Percentiles rank a stretch among this genome's conserved stretches.
Conservation (phyloP, 208 protist species). For the Acanthamoeba healyi region DNA sequence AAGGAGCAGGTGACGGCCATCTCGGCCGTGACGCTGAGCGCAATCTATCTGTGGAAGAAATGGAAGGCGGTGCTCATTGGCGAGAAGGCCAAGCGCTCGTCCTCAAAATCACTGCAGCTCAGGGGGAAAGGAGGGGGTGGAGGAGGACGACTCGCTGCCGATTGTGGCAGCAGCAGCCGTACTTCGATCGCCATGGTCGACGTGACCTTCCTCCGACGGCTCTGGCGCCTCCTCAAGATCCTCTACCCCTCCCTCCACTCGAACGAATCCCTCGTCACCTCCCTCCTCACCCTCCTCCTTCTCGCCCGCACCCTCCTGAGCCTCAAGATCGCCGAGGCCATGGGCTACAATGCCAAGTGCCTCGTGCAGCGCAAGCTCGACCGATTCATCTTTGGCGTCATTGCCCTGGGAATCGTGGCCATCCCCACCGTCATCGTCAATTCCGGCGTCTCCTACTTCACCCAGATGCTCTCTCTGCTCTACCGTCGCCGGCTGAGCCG, state of each 20-base stretch:
- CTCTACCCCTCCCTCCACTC: constrained; percentile 2
- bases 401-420: constrained; percentile 9
- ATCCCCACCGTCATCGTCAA: constrained; percentile 32
- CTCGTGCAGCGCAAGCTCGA: constrained; percentile 42
- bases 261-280: constrained; percentile 16
- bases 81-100: constrained; percentile 1
- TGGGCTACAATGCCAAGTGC: constrained; percentile 39
- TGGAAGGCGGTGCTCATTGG: constrained; percentile 26
- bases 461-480: constrained; percentile 21
- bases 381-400: constrained; percentile 39
- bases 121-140: constrained; percentile 18
- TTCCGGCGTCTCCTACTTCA: constrained; percentile 14
- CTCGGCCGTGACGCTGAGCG: neutral
- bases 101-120: neutral
- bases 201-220: neutral
- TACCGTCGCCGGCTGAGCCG: neutral
- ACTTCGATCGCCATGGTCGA: constrained; percentile 16
- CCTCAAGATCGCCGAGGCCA: constrained; percentile 14
- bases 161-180: neutral
- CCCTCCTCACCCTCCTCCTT: constrained; percentile 9
- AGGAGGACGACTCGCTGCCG: neutral
- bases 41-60: constrained; percentile 31
- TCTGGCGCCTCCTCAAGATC: constrained; percentile 19
- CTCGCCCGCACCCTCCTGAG: constrained; percentile 9
- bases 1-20: constrained; percentile 4